phyloP scores from a whole-genome alignment of 192 early-diverging fungal species.

The Umbelopsis ramanniana region DNA sequence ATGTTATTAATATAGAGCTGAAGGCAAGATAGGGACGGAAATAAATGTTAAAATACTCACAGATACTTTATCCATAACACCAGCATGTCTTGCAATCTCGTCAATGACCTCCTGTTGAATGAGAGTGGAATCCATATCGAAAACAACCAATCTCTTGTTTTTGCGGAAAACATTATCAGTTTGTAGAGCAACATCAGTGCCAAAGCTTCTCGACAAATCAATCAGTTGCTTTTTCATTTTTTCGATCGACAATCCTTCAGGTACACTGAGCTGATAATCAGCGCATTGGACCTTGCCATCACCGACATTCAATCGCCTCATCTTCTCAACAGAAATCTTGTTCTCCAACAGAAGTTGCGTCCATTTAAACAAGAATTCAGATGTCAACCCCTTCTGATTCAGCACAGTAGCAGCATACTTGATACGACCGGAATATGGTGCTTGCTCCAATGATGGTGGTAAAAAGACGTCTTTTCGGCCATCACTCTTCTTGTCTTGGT shows the following conservation, averaged over 20 bases:
- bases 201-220: conserved; percentile 68
- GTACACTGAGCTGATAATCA: conserved; percentile 86
- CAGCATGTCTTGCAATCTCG: conserved; percentile 92
- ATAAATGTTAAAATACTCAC: conserved; percentile 42
- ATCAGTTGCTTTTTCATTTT: conserved; percentile 73
- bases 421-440: conserved; percentile 80
- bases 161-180: conserved; percentile 84
- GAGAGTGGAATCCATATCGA: conserved; percentile 99
- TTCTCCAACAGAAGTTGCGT: conserved; percentile 72
- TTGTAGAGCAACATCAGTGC: conserved; percentile 87
- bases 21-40: not conserved
- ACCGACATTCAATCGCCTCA: conserved; percentile 75
- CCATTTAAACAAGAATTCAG: conserved; percentile 83
- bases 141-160: conserved; percentile 94
- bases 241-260: conserved; percentile 65
- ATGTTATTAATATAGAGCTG: not conserved
- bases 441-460: conserved; percentile 72
- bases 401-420: conserved; percentile 90
- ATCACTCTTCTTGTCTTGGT: conserved; percentile 25
- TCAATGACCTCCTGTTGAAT: conserved; percentile 99
- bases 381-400: conserved; percentile 78
- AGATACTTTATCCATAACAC: conserved; percentile 90
- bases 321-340: conserved; percentile 86
- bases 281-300: conserved; percentile 71
- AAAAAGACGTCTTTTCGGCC: conserved; percentile 34